Conservation (phyloP, 441 rosid species). For the Populus tomentosa region DNA sequence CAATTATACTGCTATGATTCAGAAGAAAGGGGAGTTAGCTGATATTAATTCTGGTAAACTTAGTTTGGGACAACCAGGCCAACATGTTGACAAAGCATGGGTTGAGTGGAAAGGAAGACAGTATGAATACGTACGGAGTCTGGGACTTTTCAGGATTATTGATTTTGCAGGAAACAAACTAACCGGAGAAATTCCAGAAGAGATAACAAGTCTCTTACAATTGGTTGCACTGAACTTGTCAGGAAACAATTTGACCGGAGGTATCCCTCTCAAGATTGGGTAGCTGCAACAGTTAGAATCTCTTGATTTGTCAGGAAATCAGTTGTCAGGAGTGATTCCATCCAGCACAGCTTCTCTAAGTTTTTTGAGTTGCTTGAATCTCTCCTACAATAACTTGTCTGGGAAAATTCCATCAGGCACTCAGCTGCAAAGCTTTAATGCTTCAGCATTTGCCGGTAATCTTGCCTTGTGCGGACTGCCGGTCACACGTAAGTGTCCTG, state of each 20-base stretch:
- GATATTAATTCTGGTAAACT: background rate
- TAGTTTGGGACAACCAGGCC: no score
- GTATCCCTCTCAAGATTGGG: background rate
- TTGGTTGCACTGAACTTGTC: constrained; percentile 3
- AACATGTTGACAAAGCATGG: background rate
- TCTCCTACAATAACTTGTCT: constrained; percentile 5
- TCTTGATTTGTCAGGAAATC: constrained; percentile 9
- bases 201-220: background rate
- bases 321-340: constrained; percentile 8
- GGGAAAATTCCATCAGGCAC: constrained; percentile 15
- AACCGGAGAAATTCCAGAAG: constrained; percentile 10
- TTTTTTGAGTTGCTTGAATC: constrained; percentile 4
- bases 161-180: background rate
- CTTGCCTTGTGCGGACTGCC: constrained; percentile 2
- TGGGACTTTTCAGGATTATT: background rate
- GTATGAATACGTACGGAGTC: background rate
- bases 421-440: constrained; percentile 9
- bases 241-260: background rate
- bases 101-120: constrained; percentile 1
- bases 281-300: background rate
- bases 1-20: background rate
- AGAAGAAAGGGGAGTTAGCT: background rate
- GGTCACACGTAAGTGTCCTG: background rate
- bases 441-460: background rate
- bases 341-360: background rate